A percentile compares a stretch with the other conserved stretches of the same genome.
Conservation (phyloP, 805 yeast genomes). For the Monosporozyma solicola region DNA sequence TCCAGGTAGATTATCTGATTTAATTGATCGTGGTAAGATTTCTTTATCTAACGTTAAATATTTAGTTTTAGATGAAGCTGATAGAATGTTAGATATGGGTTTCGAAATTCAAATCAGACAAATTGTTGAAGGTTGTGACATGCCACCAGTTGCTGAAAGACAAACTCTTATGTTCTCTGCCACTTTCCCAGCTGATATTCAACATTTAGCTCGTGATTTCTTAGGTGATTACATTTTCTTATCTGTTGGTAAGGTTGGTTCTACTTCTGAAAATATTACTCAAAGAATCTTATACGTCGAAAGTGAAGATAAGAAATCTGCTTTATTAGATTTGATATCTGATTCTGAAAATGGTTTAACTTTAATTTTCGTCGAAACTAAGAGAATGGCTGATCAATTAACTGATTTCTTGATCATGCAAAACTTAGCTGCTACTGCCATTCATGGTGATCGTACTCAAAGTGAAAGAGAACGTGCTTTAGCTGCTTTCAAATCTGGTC, state of each 20-base stretch:
- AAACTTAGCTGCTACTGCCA: slow-evolving; percentile 93
- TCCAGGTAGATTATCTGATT: slow-evolving; percentile 97
- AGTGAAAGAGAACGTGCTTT: slow-evolving; percentile 95
- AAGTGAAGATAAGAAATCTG: slow-evolving; percentile 84
- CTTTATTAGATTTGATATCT: slow-evolving; percentile 78
- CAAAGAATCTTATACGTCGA: slow-evolving; percentile 91
- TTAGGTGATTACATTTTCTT: slow-evolving; percentile 90
- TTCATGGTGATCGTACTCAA: slow-evolving; percentile 99
- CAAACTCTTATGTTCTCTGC: slow-evolving; percentile 99
- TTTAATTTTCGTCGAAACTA: slow-evolving; percentile 93
- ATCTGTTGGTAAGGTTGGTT: slow-evolving; percentile 98
- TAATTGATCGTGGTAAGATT: slow-evolving; percentile 89
- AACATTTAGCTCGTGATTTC: slow-evolving; percentile 94
- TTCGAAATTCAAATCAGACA: slow-evolving; percentile 99
- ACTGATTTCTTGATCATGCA: slow-evolving; percentile 86
- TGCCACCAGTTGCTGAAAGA: slow-evolving; percentile 86
- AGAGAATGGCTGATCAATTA: slow-evolving; percentile 95
- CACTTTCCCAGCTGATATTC: slow-evolving; percentile 97
- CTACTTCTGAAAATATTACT: slow-evolving; percentile 96
- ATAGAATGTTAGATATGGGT: slow-evolving; percentile 99
- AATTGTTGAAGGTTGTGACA: slow-evolving; percentile 94
- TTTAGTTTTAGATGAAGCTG: slow-evolving; percentile 96
- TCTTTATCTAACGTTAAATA: slow-evolving; percentile 85
- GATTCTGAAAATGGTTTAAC: slow-evolving; percentile 79
- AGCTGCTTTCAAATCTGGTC: slow-evolving; percentile 86